Evolutionary conservation across 495 filamentous ascomycete species (phyloP), one percentile per base, ranked within the genome.

Genomic region (Hypoxylon lienhwacheense): DNA sequence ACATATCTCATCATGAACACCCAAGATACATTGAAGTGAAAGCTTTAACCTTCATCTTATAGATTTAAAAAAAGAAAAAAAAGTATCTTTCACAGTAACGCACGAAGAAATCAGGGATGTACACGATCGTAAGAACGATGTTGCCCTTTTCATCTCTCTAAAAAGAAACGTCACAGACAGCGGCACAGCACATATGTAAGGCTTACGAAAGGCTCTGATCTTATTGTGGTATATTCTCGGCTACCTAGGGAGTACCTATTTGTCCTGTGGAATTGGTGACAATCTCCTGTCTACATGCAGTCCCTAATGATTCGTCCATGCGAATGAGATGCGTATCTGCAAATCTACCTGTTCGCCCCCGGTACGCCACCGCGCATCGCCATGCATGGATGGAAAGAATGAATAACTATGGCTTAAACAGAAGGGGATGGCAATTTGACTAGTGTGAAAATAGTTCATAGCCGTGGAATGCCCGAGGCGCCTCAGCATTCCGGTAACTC

Each of bases 361-460:
- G 3, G 32, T 50, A 49, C 51, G 51, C 57, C 46, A 24, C 21
- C 46, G 44, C 57, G 50, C 49, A 45, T 61, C 46, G 57, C 57
- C 46, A 61, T 61, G 57, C 57, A 55, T 37, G 21, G 41, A 41
- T 36, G 17, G 11, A 51, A 61, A 60, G 21, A 49, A 47, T 49
- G 36, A 43, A 47, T 8, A 46, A 51, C 35, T 24, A 45, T 28
- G 25, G 35, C 20, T 44, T 31, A 21, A 22, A 21, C 7, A 22
- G 20, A 31, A 46, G 29, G n/a, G 29, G 19, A 21, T 35, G 24
- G 37, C 2, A 43, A 45, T 34, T 21, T 12, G 25, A 21, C n/a
- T 19, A 25, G 26, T 17, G 42, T 41, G 28, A 16, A 45, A 15
- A n/a, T 37, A 15, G 11, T 34, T 12, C 16, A 5, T 29, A n/a